Evolutionary conservation across 2,329 filamentous ascomycete species (phyloP).

Genomic region (Herpotrichia juniperi): DNA sequence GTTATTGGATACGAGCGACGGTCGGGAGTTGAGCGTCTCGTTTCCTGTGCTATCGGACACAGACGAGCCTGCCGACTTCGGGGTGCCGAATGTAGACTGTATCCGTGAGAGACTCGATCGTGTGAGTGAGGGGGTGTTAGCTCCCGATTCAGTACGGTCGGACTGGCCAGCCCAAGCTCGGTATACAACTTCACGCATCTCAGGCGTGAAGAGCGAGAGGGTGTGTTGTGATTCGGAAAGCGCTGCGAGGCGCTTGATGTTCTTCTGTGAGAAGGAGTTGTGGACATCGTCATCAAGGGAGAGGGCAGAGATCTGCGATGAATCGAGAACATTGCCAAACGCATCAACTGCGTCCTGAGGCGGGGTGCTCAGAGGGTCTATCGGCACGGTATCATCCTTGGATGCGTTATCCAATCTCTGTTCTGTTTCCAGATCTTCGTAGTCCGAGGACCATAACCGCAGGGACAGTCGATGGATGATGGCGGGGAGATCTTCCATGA

Average conservation of each 20-base stretch:
- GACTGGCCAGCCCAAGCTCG: slow-evolving; percentile 85
- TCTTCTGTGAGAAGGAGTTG: slow-evolving; percentile 94
- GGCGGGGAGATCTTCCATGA: slow-evolving; percentile 97
- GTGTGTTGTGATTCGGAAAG: slow-evolving; percentile 89
- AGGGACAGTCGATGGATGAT: slow-evolving; percentile 94
- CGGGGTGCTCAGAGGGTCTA: slow-evolving; percentile 82
- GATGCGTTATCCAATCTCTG: slow-evolving; percentile 53
- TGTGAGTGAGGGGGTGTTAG: slow-evolving; percentile 49
- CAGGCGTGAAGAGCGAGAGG: slow-evolving; percentile 86
- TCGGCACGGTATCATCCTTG: slow-evolving; percentile 62
- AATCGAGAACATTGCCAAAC: slow-evolving; percentile 76
- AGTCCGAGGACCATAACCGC: slow-evolving; percentile 87
- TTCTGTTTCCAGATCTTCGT: slow-evolving; percentile 70
- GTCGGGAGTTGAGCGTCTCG: slow-evolving; percentile 63
- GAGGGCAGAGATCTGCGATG: slow-evolving; percentile 75
- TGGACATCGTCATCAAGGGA: slow-evolving; percentile 84
- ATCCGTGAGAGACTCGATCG: slow-evolving; percentile 53
- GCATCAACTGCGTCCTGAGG: slow-evolving; percentile 83
- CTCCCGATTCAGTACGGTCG: slow-evolving; percentile 68
- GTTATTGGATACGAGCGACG: slow-evolving; percentile 67
- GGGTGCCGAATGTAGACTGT: slow-evolving; percentile 49
- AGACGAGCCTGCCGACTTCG: slow-evolving; percentile 54
- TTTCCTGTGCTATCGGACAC: slow-evolving; percentile 55
- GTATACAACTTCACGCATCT: slow-evolving; percentile 89
- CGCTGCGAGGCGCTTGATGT: slow-evolving; percentile 79